These are phyloP conservation scores for Ascoidea rubescens DNA, from an alignment of 805 yeast species.

Conservation along the genomic window DNA sequence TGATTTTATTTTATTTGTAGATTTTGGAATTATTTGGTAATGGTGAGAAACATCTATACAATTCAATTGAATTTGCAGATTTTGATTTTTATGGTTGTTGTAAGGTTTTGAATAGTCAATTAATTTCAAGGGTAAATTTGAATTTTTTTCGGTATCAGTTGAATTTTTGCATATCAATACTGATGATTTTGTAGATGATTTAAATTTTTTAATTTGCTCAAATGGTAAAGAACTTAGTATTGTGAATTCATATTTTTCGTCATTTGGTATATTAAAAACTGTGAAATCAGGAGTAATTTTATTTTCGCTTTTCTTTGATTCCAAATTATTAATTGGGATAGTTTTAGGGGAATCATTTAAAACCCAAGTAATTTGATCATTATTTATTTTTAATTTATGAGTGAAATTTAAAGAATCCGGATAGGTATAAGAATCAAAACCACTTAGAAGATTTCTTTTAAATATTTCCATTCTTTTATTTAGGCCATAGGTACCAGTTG, in stretches of 20 bases:
- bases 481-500: slow-evolving; percentile 38
- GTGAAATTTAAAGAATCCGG: slow-evolving; percentile 5
- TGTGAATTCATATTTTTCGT: slow-evolving; percentile 10
- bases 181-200: slow-evolving; percentile 9
- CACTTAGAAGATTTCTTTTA: slow-evolving; percentile 30
- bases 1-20: slow-evolving; percentile 21
- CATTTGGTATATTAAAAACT: neutral
- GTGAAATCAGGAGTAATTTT: no score
- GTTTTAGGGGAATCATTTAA: slow-evolving; percentile 3
- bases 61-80: slow-evolving; percentile 17
- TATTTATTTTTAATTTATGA: slow-evolving; percentile 13
- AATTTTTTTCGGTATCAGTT: neutral
- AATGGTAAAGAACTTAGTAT: slow-evolving; percentile 14
- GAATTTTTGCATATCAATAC: slow-evolving; percentile 13
- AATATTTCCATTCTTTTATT: slow-evolving; percentile 45
- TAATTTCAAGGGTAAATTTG: slow-evolving; percentile 4
- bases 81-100: slow-evolving; percentile 1
- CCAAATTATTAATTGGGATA: no score
- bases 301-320: no score
- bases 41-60: slow-evolving; percentile 33
- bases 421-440: slow-evolving; percentile 33
- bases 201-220: slow-evolving; percentile 5
- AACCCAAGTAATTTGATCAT: slow-evolving; percentile 12
- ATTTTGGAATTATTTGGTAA: slow-evolving; percentile 34
- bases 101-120: slow-evolving; percentile 5